Conservation (phyloP, 2,329 filamentous ascomycete species). For the Periconia digitata region DNA sequence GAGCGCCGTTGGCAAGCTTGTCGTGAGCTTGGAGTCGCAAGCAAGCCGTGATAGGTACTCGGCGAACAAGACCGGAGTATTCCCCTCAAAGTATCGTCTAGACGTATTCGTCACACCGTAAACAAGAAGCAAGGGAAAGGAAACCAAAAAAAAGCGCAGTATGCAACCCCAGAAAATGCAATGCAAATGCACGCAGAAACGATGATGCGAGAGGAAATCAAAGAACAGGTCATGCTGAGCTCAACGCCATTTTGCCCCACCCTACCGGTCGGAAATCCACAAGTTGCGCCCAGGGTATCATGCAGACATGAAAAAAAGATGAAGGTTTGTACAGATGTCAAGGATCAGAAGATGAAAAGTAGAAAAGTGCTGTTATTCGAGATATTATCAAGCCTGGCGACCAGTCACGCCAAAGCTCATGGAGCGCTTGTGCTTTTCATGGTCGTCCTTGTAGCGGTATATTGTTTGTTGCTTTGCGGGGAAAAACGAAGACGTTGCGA, state of each 20-base stretch:
- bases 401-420: conserved; percentile 12
- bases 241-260: conserved; percentile 12
- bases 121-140: neutral
- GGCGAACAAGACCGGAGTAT: neutral
- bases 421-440: conserved; percentile 14
- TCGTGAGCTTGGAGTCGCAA: neutral
- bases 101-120: conserved; percentile 14
- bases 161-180: conserved; percentile 15
- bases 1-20: neutral
- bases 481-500: conserved; percentile 31
- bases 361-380: neutral
- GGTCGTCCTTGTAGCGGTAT: conserved; percentile 4
- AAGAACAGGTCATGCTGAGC: conserved; percentile 8
- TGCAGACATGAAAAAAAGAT: conserved; percentile 10
- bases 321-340: conserved; percentile 12
- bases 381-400: conserved; percentile 12
- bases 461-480: conserved; percentile 20
- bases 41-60: no score
- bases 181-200: conserved; percentile 15
- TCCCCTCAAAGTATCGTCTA: conserved; percentile 7
- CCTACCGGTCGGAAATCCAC: conserved; percentile 11
- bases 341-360: neutral
- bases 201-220: neutral
- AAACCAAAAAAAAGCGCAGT: conserved; percentile 6
- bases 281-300: conserved; percentile 16